Conservation (phyloP, 768 basidiomycete genomes). For the Xanthoconium purpureum region DNA sequence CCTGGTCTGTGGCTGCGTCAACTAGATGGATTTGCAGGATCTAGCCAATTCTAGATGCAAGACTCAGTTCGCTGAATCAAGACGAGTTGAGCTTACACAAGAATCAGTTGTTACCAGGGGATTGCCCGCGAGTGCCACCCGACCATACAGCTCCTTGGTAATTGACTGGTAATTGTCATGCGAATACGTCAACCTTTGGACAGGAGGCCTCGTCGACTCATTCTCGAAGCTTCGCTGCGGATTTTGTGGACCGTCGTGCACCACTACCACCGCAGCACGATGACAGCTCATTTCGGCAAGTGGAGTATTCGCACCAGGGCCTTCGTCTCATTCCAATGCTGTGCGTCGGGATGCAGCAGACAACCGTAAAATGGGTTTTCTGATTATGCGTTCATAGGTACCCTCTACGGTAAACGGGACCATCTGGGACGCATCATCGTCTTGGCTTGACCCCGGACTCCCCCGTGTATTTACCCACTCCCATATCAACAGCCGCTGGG, state of each 20-base stretch:
- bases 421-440: not conserved
- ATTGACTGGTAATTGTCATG: not conserved
- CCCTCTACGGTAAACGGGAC: not conserved
- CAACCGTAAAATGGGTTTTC: not conserved
- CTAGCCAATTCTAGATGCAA: not conserved
- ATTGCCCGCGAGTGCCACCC: too few relatives aligned
- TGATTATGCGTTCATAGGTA: not conserved
- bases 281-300: not conserved
- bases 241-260: not conserved
- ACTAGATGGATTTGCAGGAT: not conserved
- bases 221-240: not conserved
- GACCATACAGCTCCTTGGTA: not conserved
- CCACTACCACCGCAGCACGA: not conserved
- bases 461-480: not conserved
- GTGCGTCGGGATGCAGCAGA: not conserved
- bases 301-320: not conserved
- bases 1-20: not conserved
- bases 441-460: slow-evolving; percentile 15
- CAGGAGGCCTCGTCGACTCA: not conserved
- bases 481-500: not conserved
- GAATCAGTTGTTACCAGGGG: not conserved
- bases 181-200: not conserved
- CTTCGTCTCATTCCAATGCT: not conserved
- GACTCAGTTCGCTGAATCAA: not conserved
- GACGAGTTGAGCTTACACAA: not conserved